Conservation (phyloP, 805 yeast species). For the Ogataea methanolica region DNA sequence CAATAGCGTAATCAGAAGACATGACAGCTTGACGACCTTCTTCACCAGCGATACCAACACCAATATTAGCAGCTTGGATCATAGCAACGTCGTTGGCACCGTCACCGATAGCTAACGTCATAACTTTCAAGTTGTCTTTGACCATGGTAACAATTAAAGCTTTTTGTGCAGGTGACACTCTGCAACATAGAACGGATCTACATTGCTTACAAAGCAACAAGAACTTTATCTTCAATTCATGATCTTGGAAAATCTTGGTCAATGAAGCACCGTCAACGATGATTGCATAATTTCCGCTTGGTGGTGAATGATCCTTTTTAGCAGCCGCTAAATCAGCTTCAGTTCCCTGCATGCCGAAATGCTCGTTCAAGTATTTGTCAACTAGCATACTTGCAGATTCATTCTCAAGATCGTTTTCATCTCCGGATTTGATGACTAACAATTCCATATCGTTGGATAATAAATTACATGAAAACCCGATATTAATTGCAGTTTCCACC, state of each 20-base stretch:
- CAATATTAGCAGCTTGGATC: constrained; percentile 84
- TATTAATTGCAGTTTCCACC: constrained; percentile 79
- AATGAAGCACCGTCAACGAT: constrained; percentile 71
- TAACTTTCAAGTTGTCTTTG: constrained; percentile 57
- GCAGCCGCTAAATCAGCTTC: constrained; percentile 45
- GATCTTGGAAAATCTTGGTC: constrained; percentile 37
- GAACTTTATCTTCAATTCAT: constrained; percentile 45
- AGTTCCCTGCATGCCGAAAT: constrained; percentile 42
- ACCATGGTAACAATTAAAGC: constrained; percentile 70
- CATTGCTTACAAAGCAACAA: constrained; percentile 71
- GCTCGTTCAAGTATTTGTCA: constrained; percentile 41
- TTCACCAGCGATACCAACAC: constrained; percentile 84
- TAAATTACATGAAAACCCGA: constrained; percentile 75
- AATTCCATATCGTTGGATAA: constrained; percentile 65
- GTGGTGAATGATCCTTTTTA: constrained; percentile 58
- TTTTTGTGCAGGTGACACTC: constrained; percentile 82
- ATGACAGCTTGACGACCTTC: constrained; percentile 86
- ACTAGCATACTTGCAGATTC: constrained; percentile 28
- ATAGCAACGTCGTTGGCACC: constrained; percentile 87
- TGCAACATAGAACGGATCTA: constrained; percentile 73
- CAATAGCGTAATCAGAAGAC: constrained; percentile 81
- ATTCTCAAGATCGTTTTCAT: constrained; percentile 23
- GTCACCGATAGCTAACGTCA: constrained; percentile 80
- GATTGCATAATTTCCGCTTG: constrained; percentile 52
- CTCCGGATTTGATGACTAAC: constrained; percentile 46